Evolutionary conservation across 495 filamentous ascomycete species (phyloP).

Genomic region (Pyrenula massariospora): DNA sequence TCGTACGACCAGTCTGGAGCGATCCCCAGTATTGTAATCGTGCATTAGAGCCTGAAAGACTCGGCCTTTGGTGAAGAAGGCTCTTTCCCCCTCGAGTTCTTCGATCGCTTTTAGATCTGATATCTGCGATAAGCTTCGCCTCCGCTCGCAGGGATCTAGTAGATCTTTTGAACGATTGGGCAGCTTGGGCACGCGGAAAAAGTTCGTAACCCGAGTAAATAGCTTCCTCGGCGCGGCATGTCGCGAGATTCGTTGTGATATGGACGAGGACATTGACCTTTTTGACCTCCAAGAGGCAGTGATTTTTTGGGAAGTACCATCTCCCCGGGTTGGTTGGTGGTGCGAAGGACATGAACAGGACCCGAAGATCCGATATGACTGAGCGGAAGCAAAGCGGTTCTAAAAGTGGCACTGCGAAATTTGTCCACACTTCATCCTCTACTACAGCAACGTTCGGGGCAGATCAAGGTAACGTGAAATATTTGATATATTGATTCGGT

Average conservation of each 20-base stretch:
- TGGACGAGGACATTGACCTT: neutral
- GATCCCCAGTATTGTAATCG: neutral
- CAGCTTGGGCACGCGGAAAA: neutral
- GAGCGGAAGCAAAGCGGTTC: no score
- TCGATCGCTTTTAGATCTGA: neutral
- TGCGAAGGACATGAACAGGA: no score
- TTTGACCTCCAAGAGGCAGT: no score
- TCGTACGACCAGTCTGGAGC: neutral
- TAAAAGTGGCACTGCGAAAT: no score
- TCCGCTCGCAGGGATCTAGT: neutral
- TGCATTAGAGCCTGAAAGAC: neutral
- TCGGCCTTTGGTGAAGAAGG: neutral
- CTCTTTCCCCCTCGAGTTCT: neutral
- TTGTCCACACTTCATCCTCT: no score
- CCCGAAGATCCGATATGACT: no score
- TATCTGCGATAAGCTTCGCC: neutral
- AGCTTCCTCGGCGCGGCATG: neutral
- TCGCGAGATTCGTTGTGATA: neutral
- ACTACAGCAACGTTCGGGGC: no score
- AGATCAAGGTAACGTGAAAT: no score
- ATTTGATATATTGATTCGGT: no score
- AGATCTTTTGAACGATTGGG: neutral
- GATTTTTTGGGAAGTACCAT: no score
- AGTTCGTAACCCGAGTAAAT: neutral
- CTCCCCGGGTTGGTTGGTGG: no score